Percentiles rank a stretch among this genome's conserved stretches.
Evolutionary conservation across 225 moss, liverwort and hornwort genomes (phyloP).

Genomic region (Bryum argenteum): DNA sequence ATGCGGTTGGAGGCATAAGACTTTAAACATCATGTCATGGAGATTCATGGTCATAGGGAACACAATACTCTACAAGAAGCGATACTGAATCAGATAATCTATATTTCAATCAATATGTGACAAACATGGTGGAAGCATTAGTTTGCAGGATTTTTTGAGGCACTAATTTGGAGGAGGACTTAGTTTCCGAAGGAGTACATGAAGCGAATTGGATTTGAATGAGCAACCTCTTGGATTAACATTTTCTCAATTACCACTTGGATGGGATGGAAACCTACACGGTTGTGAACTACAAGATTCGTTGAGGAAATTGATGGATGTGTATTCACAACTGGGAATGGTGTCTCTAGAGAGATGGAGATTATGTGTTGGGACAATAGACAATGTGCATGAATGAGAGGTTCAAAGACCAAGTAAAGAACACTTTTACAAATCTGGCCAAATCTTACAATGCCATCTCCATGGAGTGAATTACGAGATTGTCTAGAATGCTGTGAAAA

Average conservation of each 20-base stretch:
- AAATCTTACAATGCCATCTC: accelerated
- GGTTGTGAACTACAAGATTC: not conserved
- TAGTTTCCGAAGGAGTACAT: no score
- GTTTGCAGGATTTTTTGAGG: no score
- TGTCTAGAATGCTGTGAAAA: not conserved
- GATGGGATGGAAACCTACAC: not conserved
- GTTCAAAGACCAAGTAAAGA: not conserved
- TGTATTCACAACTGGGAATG: no score
- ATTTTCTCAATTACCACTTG: not conserved
- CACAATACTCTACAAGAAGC: no score
- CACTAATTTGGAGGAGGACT: no score
- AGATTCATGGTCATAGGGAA: no score
- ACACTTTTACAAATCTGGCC: accelerated
- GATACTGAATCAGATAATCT: no score
- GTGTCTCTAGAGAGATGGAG: not conserved
- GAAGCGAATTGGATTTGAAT: not conserved
- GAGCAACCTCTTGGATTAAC: not conserved
- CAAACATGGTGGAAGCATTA: no score
- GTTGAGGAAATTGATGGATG: not conserved
- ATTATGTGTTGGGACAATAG: not conserved
- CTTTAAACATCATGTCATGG: no score
- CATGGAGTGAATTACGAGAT: not conserved
- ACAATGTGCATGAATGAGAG: not conserved
- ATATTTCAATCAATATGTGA: no score
- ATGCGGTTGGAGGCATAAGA: no score